These are phyloP conservation scores for Entamoeba invadens DNA, from an alignment of 208 protist species.

Conservation along the genomic window DNA sequence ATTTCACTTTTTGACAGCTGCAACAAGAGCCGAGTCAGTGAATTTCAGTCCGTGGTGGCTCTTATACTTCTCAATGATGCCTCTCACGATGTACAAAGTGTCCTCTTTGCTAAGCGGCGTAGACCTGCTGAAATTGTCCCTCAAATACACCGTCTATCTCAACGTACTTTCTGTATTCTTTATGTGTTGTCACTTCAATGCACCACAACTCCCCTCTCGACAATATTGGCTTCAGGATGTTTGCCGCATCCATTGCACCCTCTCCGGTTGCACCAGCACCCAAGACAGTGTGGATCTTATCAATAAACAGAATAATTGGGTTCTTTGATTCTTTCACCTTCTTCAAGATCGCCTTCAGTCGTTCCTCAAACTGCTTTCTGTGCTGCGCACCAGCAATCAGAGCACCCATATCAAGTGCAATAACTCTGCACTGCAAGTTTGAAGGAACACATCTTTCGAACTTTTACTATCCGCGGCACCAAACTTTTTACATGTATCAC, in stretches of 20 bases:
- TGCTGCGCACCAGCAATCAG: conserved; percentile 94
- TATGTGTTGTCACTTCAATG: conserved; percentile 85
- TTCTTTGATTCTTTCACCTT: conserved; percentile 78
- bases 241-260: conserved; percentile 64
- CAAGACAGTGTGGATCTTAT: no score
- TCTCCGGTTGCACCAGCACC: no score
- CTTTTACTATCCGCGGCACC: no score
- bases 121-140: no score
- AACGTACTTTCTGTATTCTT: conserved; percentile 76
- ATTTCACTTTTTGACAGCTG: background rate
- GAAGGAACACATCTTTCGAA: no score
- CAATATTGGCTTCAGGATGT: conserved; percentile 90
- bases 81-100: conserved; percentile 81
- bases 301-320: no score
- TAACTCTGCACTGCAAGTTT: no score
- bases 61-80: conserved; percentile 44
- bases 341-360: conserved; percentile 63
- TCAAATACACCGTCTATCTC: no score
- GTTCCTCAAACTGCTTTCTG: conserved; percentile 32
- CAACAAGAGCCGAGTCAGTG: conserved; percentile 33
- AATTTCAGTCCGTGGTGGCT: conserved; percentile 59
- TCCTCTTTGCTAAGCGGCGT: conserved; percentile 76
- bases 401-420: no score
- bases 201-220: conserved; percentile 65
- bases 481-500: no score